Conservation (phyloP, 2,329 filamentous ascomycete genomes). For the Akanthomyces uredinophilus region DNA sequence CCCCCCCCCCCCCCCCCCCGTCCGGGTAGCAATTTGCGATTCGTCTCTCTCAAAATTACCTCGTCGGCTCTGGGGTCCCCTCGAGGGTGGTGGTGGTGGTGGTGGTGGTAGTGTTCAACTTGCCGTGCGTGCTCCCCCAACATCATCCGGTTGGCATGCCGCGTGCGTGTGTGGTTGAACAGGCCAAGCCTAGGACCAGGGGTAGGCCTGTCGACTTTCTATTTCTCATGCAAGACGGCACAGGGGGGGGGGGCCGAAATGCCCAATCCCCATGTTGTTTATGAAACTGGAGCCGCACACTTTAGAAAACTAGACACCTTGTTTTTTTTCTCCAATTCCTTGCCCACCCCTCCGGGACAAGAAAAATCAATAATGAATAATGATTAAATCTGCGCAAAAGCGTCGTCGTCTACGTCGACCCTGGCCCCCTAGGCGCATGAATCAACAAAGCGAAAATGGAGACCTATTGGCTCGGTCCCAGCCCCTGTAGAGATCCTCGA, state of each 20-base stretch:
- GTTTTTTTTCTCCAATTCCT: neutral
- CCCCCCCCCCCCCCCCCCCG: too few relatives aligned
- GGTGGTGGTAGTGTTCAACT: too few relatives aligned
- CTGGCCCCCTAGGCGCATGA: neutral
- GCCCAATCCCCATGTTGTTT: neutral
- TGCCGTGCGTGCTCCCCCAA: too few relatives aligned
- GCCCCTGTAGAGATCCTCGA: neutral
- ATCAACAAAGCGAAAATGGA: neutral
- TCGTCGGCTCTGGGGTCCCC: too few relatives aligned
- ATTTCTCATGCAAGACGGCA: neutral
- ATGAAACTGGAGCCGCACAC: slow-evolving; percentile 3
- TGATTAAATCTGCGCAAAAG: neutral
- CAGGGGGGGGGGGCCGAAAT: neutral
- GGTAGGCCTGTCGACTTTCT: neutral
- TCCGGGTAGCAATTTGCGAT: too few relatives aligned
- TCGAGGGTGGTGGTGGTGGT: too few relatives aligned
- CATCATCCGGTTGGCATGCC: neutral
- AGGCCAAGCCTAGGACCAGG: neutral
- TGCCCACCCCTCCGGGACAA: too few relatives aligned
- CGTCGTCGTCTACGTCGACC: neutral
- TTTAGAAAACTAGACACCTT: neutral
- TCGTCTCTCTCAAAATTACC: too few relatives aligned
- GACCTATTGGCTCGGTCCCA: neutral
- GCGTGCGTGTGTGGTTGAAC: neutral
- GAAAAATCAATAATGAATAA: too few relatives aligned